phyloP scores from a whole-genome alignment of 345 rosid genomes.

The Linum lewisii region DNA sequence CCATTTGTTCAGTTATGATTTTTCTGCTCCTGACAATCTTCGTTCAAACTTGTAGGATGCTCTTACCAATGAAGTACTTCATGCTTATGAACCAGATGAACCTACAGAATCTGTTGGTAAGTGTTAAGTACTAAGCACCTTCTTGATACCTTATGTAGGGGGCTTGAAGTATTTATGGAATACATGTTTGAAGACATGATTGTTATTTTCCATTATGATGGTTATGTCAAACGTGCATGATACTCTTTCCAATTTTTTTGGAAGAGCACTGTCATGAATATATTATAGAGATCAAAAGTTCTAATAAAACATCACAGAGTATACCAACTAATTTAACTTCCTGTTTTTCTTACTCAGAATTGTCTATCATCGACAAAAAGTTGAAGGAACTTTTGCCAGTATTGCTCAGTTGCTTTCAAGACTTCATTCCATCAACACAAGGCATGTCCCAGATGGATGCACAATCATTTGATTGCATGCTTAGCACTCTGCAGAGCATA shows the following conservation, averaged over 20 bases:
- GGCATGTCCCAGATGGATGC: conserved; percentile 33
- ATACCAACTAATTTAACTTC: not conserved
- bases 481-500: conserved; percentile 50
- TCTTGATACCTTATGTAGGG: too few relatives aligned
- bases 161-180: too few relatives aligned
- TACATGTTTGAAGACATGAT: too few relatives aligned
- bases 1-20: not conserved
- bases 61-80: conserved; percentile 30
- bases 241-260: too few relatives aligned
- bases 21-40: conserved; percentile 6
- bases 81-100: conserved; percentile 46
- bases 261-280: too few relatives aligned
- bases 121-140: conserved; percentile 14
- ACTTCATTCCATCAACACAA: conserved; percentile 46
- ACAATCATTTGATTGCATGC: conserved; percentile 53
- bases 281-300: too few relatives aligned
- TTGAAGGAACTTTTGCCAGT: conserved; percentile 61
- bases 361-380: conserved; percentile 33
- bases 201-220: too few relatives aligned
- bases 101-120: conserved; percentile 48
- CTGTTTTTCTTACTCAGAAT: conserved; percentile 28
- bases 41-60: conserved; percentile 26
- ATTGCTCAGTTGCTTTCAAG: conserved; percentile 58
- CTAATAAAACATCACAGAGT: too few relatives aligned
- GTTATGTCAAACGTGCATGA: too few relatives aligned